Percentiles rank a stretch among this genome's conserved stretches.
Evolutionary conservation across 768 basidiomycete genomes (phyloP).

Genomic region (Mrakia frigida): DNA sequence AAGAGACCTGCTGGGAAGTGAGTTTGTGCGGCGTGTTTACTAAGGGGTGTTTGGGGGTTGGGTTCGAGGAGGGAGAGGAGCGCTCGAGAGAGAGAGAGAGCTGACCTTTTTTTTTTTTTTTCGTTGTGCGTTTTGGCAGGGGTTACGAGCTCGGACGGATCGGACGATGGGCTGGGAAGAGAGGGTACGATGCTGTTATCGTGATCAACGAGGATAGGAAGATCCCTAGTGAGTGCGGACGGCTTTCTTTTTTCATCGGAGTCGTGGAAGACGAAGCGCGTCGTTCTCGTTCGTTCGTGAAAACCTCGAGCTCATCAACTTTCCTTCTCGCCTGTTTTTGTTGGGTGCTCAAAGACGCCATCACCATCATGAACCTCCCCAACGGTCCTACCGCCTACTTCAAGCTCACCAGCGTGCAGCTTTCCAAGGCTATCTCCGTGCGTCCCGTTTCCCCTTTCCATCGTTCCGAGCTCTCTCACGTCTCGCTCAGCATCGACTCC

Average conservation of each 20-base stretch:
- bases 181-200: constrained; percentile 80
- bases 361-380: constrained; percentile 86
- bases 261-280: not conserved
- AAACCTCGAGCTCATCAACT: not conserved
- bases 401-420: constrained; percentile 80
- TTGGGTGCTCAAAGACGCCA: constrained; percentile 70
- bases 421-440: constrained; percentile 80
- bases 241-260: not conserved
- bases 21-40: not conserved
- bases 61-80: not conserved
- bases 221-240: constrained; percentile 67
- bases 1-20: constrained; percentile 68
- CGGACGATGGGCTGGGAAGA: constrained; percentile 83
- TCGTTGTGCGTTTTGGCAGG: constrained; percentile 38
- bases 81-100: not conserved
- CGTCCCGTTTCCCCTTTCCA: constrained; percentile 27
- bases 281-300: too few relatives aligned
- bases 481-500: not conserved
- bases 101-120: not conserved
- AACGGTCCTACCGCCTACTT: constrained; percentile 92
- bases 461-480: not conserved
- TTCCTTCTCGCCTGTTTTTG: constrained; percentile 3
- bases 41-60: too few relatives aligned
- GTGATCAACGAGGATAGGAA: constrained; percentile 96
- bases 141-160: constrained; percentile 87